Evolutionary conservation across 257 asterid species (phyloP).

Genomic region (Solanum medicagineum): DNA sequence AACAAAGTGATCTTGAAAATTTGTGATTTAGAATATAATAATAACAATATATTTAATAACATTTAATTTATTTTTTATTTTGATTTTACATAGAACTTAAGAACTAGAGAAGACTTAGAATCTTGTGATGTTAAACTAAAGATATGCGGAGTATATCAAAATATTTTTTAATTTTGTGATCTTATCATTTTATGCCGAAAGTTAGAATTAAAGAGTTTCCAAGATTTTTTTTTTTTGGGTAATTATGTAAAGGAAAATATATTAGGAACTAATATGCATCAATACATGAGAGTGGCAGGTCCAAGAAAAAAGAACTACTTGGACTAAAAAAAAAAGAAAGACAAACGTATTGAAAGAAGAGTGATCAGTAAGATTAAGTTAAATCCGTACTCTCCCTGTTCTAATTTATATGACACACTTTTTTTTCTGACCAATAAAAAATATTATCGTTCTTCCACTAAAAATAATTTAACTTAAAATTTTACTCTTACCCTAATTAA

Average conservation of each 20-base stretch:
- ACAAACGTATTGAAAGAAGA: background rate
- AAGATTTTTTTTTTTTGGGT: background rate
- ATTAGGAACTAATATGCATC: too few relatives aligned
- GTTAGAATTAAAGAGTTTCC: background rate
- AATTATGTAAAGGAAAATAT: too few relatives aligned
- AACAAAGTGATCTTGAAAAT: rapidly evolving
- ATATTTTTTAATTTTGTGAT: background rate
- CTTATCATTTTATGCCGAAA: background rate
- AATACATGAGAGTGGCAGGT: too few relatives aligned
- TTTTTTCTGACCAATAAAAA: background rate
- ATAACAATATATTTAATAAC: too few relatives aligned
- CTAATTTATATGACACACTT: background rate
- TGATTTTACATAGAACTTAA: too few relatives aligned
- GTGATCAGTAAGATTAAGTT: background rate
- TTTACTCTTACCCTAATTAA: background rate
- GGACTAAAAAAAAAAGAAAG: background rate
- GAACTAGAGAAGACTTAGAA: background rate
- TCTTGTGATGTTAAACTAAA: rapidly evolving
- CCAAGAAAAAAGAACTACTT: too few relatives aligned
- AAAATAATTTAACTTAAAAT: background rate
- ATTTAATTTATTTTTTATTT: too few relatives aligned
- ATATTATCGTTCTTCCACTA: background rate
- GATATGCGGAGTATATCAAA: background rate
- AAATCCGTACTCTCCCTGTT: background rate
- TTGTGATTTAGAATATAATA: too few relatives aligned